These are phyloP conservation scores for Acephala macrosclerotiorum DNA, from an alignment of 2,329 filamentous ascomycete species.

Conservation along the genomic window DNA sequence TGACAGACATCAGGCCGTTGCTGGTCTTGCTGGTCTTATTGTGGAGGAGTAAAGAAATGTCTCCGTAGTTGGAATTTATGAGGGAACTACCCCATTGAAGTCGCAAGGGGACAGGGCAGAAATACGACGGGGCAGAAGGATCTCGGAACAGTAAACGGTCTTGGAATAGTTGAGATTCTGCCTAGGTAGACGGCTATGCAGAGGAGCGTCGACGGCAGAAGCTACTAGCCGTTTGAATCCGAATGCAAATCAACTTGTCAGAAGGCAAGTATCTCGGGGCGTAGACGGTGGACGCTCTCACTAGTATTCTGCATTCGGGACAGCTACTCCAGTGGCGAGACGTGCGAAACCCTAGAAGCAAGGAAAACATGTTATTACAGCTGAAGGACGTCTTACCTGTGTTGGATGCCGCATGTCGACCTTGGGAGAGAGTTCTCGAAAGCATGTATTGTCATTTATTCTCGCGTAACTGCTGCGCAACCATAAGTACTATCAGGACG, in stretches of 20 bases:
- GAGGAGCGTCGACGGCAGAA: neutral
- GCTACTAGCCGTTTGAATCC: neutral
- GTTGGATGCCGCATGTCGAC: neutral
- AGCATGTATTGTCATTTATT: constrained; percentile 24
- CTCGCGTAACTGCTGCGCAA: constrained; percentile 12
- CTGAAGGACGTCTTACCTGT: neutral
- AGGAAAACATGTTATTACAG: neutral
- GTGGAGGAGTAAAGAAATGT: neutral
- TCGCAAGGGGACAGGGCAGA: neutral
- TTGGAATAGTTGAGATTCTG: too few relatives aligned
- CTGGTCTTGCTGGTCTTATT: neutral
- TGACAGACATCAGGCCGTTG: constrained; percentile 1
- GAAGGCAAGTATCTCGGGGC: too few relatives aligned
- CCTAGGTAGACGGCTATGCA: too few relatives aligned
- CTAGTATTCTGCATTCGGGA: too few relatives aligned
- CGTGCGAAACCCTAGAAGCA: too few relatives aligned
- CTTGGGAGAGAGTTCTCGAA: neutral
- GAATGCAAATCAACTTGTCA: neutral
- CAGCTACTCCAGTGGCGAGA: too few relatives aligned
- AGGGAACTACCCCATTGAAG: too few relatives aligned
- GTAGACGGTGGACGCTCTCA: too few relatives aligned
- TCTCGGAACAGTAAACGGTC: neutral
- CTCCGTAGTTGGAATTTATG: neutral
- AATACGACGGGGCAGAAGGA: neutral
- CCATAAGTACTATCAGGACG: constrained; percentile 20